Percentiles rank a stretch among this genome's conserved stretches.
phyloP scores from a whole-genome alignment of 2,329 filamentous ascomycete species.

The Diaporthe sp. region DNA sequence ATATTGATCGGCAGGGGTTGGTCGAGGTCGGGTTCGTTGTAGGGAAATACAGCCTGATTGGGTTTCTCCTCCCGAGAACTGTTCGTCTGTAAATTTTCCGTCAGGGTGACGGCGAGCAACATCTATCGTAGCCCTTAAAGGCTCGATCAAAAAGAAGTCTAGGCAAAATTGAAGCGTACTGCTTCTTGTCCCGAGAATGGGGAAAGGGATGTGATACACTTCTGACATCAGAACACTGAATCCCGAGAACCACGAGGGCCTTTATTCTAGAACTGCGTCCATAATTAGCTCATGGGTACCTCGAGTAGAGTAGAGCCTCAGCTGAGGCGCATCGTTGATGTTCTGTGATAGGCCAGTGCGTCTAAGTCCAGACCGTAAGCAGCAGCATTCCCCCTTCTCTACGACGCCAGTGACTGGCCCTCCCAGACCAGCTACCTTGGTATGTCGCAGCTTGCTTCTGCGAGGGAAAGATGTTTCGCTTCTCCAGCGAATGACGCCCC shows the following conservation, averaged over 20 bases:
- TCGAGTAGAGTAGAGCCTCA: slow-evolving; percentile 31
- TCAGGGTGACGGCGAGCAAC: neutral
- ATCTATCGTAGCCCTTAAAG: neutral
- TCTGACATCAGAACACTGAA: slow-evolving; percentile 16
- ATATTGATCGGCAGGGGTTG: slow-evolving; percentile 13
- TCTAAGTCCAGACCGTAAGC: slow-evolving; percentile 23
- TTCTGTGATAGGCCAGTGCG: slow-evolving; percentile 28
- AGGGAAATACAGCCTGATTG: neutral
- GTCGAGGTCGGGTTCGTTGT: neutral
- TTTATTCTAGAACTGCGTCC: slow-evolving; percentile 10
- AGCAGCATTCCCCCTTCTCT: slow-evolving; percentile 8
- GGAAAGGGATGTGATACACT: neutral
- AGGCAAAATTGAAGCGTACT: neutral
- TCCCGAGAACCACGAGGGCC: neutral
- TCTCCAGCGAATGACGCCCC: slow-evolving; percentile 6
- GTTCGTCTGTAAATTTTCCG: neutral
- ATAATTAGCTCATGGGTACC: slow-evolving; percentile 27
- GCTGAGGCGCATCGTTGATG: slow-evolving; percentile 28
- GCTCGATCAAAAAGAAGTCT: neutral
- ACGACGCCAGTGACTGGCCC: neutral
- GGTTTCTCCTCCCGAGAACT: neutral
- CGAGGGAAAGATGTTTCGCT: neutral
- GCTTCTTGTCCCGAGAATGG: neutral
- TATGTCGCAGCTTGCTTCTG: slow-evolving; percentile 25
- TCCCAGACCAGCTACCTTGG: slow-evolving; percentile 5